Conservation (phyloP, 345 rosid species). For the Nasturtium officinale region DNA sequence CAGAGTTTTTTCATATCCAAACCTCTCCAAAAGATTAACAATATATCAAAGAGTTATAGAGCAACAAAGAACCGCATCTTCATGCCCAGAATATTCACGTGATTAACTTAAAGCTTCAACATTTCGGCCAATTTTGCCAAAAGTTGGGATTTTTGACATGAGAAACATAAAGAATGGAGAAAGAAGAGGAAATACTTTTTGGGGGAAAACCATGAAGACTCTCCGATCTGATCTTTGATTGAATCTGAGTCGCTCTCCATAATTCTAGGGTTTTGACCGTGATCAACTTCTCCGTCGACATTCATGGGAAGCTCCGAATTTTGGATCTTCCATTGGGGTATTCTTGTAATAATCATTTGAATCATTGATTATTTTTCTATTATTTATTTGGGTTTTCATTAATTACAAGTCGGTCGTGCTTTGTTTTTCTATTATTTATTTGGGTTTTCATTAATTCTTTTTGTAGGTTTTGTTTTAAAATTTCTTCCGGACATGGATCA, state of each 20-base stretch:
- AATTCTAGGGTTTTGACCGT: conserved; percentile 33
- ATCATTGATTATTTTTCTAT: not conserved
- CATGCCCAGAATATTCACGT: not conserved
- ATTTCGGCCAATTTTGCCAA: not conserved
- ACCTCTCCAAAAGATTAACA: not conserved
- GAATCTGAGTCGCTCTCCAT: conserved; percentile 47
- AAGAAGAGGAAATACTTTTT: conserved; percentile 48
- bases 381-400: not conserved
- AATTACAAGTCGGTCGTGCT: conserved; percentile 13
- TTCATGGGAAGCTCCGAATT: conserved; percentile 33
- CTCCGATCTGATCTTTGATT: conserved; percentile 40
- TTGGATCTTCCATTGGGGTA: conserved; percentile 29
- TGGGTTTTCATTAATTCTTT: not conserved
- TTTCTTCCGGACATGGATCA: not conserved
- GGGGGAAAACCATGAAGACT: conserved; percentile 85
- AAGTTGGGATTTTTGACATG: conserved; percentile 5
- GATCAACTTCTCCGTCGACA: conserved; percentile 40
- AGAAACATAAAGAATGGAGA: conserved; percentile 1
- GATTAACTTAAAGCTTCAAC: conserved; percentile 19
- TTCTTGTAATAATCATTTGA: not conserved
- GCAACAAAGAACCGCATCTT: not conserved
- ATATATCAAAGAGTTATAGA: not conserved
- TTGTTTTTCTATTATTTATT: not conserved
- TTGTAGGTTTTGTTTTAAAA: not conserved
- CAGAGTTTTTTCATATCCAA: not conserved